Percentiles rank a stretch among this genome's conserved stretches.
These are phyloP conservation scores for Prunus fruticosa DNA, from an alignment of 306 rosid genomes.

Conservation along the genomic window DNA sequence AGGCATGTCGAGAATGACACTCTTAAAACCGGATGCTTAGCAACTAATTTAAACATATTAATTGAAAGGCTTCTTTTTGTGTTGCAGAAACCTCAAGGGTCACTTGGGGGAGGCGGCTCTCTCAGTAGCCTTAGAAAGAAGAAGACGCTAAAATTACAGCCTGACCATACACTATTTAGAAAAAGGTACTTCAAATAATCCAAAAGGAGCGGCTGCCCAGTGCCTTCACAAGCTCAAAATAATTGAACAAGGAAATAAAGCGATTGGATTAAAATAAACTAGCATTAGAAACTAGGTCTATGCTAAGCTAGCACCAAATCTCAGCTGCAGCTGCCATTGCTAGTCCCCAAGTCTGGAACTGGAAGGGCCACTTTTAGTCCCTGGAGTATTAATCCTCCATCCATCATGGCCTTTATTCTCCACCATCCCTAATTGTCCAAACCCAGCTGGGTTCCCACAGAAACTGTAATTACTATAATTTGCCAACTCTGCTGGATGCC, in stretches of 20 bases:
- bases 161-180: neutral
- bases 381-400: slow-evolving; percentile 7
- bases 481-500: slow-evolving; percentile 9
- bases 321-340: slow-evolving; percentile 9
- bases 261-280: no score
- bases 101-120: neutral
- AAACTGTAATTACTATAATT: neutral
- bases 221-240: no score
- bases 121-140: neutral
- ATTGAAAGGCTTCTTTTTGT: no score
- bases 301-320: neutral
- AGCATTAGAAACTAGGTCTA: neutral
- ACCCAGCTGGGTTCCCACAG: slow-evolving; percentile 10
- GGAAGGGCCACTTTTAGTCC: neutral
- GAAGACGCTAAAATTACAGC: neutral
- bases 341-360: slow-evolving; percentile 4
- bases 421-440: neutral
- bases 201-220: neutral
- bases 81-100: no score
- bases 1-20: no score
- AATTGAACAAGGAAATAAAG: neutral
- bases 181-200: neutral
- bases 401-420: neutral
- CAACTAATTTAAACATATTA: no score
- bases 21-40: neutral